These are phyloP conservation scores for Candida neerlandica DNA, from an alignment of 1,139 yeast species.

Conservation along the genomic window DNA sequence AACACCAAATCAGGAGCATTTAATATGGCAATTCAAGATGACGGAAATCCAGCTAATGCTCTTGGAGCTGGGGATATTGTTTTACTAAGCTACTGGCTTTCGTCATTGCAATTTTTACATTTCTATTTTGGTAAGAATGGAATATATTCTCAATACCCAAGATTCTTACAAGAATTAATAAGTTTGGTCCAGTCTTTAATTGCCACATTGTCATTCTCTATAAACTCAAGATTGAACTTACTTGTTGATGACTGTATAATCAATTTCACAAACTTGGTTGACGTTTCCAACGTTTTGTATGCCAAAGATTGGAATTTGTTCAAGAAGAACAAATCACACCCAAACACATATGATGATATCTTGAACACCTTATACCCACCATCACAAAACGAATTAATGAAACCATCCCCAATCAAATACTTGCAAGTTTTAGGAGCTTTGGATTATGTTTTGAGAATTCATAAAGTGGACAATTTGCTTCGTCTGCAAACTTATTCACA, in stretches of 20 bases:
- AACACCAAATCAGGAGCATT: constrained; percentile 62
- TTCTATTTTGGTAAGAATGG: constrained; percentile 63
- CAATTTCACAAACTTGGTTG: constrained; percentile 66
- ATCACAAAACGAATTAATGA: constrained; percentile 57
- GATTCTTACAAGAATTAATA: constrained; percentile 60
- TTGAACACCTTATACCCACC: constrained; percentile 75
- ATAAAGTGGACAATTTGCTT: constrained; percentile 74
- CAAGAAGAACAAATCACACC: constrained; percentile 48
- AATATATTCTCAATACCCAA: constrained; percentile 56
- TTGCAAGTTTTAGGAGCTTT: constrained; percentile 89
- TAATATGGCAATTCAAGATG: constrained; percentile 41
- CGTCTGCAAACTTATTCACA: constrained; percentile 77
- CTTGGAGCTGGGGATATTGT: constrained; percentile 66
- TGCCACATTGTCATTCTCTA: constrained; percentile 64
- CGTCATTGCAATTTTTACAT: constrained; percentile 66
- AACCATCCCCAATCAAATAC: constrained; percentile 85
- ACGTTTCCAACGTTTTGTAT: constrained; percentile 59
- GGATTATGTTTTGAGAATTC: constrained; percentile 80
- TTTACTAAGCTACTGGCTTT: constrained; percentile 70
- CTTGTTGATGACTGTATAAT: constrained; percentile 65
- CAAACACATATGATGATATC: constrained; percentile 66
- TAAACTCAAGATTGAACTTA: constrained; percentile 59
- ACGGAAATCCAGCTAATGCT: constrained; percentile 17
- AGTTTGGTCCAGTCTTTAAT: constrained; percentile 61
- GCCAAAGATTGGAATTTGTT: constrained; percentile 79